Evolutionary conservation across 2,329 filamentous ascomycete species (phyloP).

Genomic region (Colletotrichum sp.): DNA sequence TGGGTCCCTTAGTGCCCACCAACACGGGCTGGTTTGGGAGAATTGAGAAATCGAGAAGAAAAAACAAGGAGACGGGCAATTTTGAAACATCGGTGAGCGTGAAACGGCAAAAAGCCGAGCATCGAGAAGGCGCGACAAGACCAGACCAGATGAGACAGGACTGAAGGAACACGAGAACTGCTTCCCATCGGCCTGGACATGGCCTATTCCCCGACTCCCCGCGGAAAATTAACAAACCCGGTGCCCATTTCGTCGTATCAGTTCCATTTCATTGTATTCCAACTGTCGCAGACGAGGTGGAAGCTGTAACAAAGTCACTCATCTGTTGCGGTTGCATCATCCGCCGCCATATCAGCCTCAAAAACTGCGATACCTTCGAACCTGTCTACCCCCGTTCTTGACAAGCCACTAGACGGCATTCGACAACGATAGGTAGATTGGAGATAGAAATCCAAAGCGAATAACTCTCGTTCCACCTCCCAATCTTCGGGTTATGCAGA

Average conservation of each 20-base stretch:
- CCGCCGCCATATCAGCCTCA: background rate
- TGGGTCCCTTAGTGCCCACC: background rate
- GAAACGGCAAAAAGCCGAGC: conserved; percentile 10
- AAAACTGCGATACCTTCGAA: background rate
- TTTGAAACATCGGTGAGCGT: conserved; percentile 1
- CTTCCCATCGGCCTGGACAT: background rate
- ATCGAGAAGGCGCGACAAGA: background rate
- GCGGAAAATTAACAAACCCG: background rate
- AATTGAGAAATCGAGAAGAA: background rate
- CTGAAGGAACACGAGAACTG: background rate
- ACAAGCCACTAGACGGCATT: background rate
- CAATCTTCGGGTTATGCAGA: background rate
- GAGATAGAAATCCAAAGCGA: background rate
- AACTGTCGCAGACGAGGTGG: background rate
- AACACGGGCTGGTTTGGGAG: background rate
- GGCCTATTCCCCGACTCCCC: background rate
- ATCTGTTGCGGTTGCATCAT: background rate
- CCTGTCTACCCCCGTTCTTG: background rate
- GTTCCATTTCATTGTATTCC: background rate
- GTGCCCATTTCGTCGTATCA: background rate
- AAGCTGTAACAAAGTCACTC: background rate
- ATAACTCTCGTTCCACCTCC: background rate
- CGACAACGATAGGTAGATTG: background rate
- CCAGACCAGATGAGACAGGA: background rate
- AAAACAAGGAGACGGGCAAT: background rate